A percentile compares a stretch with the other conserved stretches of the same genome.
Evolutionary conservation across 1,284 basidiomycete species (phyloP).

Genomic region (Rhizopogon parksii): DNA sequence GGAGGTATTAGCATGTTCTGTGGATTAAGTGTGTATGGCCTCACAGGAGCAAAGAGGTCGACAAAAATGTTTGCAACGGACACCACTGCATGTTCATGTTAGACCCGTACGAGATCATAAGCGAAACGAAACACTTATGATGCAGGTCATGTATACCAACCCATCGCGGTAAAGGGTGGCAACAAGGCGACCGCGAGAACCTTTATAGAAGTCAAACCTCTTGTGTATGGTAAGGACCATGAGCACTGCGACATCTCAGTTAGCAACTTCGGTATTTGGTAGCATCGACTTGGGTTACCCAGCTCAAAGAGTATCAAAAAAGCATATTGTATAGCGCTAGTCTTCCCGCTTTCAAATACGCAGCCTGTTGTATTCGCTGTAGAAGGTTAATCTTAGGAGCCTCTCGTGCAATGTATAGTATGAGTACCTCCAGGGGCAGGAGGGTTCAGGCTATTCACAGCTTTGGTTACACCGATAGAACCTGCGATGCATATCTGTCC

Average conservation of each 20-base stretch:
- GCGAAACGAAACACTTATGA: not conserved
- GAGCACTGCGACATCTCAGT: not conserved
- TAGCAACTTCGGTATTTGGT: not conserved
- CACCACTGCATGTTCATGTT: not conserved
- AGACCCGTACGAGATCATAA: not conserved
- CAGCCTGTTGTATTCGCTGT: too few species aligned
- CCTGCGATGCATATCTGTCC: too few species aligned
- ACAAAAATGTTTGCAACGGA: not conserved
- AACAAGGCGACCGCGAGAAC: not conserved
- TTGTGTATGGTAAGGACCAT: not conserved
- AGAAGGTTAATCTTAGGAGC: too few species aligned
- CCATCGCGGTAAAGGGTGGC: conserved; percentile 2
- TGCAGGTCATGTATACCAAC: conserved; percentile 4
- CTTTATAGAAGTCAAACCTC: not conserved
- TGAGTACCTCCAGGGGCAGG: too few species aligned
- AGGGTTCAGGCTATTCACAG: too few species aligned
- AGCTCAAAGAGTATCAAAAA: not conserved
- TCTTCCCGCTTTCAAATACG: too few species aligned
- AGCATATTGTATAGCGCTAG: too few species aligned
- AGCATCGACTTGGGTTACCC: not conserved
- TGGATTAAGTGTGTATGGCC: not conserved
- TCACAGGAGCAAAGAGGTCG: not conserved
- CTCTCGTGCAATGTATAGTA: too few species aligned
- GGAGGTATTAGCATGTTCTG: not conserved
- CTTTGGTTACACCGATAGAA: too few species aligned